Base-by-base conservation (phyloP, 2,329 filamentous ascomycete genomes). In the Emmonsiellopsis sp. region DNA sequence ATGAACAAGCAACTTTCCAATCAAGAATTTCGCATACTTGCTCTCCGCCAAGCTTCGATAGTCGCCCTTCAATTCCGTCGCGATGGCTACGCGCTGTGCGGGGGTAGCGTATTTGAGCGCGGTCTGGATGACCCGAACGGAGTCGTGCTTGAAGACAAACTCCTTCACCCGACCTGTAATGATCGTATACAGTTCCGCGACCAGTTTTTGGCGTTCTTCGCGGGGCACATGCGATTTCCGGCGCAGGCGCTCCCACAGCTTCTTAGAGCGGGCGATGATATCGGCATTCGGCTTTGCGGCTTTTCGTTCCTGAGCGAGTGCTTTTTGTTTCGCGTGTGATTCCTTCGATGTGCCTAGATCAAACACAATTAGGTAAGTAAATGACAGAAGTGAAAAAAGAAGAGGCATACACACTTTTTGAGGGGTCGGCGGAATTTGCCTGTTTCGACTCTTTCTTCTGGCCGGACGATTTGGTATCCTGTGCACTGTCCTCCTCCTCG, bases 111-210 rank as follows among this genome's bases (percentile, higher is more conserved):
- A 98, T 72, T 98, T 98, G 73, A 98, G 82, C 38, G 92, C 93
- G 10, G 91, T 96, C 74, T 98, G 93, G 30, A 98, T 87, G 42
- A 95, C 90, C 61, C 93, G 83, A n/a, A 95, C 92, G 37, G 90
- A 89, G 68, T 98, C 93, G 70, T 98, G 93, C 80, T 98, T 98
- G 74, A 98, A 87, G 16, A 96, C 92, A 61, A 97, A 95, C 58
- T 97, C 93, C 71, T 89, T 89, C 63, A 97, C 87, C 54, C 87
- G 83, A 51, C 91, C 92, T 26, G 88, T 93, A 63, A 96, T 87
- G 65, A 98, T 95, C 54, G 80, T 79, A 70, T 95, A 97, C 30
- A 98, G 80, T 75, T 98, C 92, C 56, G 85, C 81, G 47, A 97
- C 87, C 41, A 98, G 80, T 67, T 86, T 80, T 70, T 92, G 86